Evolutionary conservation across 768 basidiomycete species (phyloP).

Genomic region (Crepidotus variabilis): DNA sequence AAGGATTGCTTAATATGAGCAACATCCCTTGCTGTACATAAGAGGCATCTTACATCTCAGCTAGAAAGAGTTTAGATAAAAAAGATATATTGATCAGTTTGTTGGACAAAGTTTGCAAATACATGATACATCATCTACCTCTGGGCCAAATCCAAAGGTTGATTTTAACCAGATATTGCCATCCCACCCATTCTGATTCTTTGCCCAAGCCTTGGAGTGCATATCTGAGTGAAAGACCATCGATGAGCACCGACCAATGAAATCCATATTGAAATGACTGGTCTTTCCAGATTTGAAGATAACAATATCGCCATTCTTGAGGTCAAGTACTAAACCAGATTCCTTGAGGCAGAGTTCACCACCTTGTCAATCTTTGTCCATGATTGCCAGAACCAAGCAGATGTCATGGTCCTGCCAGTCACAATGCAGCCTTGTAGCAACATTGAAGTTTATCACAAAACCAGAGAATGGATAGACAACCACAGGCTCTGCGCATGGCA

Average conservation of each 20-base stretch:
- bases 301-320: constrained; percentile 10
- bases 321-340: constrained; percentile 13
- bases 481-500: constrained; percentile 15
- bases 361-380: constrained; percentile 5
- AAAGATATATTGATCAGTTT: no score
- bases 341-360: constrained; percentile 18
- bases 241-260: constrained; percentile 14
- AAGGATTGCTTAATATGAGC: no score
- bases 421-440: constrained; percentile 8
- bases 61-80: no score
- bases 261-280: constrained; percentile 21
- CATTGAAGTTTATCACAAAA: constrained; percentile 16
- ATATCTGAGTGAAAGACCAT: constrained; percentile 21
- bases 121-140: no score
- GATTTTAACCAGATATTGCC: constrained; percentile 7
- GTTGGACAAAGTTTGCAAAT: no score
- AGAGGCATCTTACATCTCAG: no score
- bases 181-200: constrained; percentile 10
- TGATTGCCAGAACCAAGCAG: constrained; percentile 1
- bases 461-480: constrained; percentile 22
- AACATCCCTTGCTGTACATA: no score
- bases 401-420: constrained; percentile 12
- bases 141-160: no score
- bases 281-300: constrained; percentile 15
- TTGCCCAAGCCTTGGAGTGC: neutral